Base-by-base conservation (phyloP, 805 yeast species). In the Wickerhamiella nectarea region DNA sequence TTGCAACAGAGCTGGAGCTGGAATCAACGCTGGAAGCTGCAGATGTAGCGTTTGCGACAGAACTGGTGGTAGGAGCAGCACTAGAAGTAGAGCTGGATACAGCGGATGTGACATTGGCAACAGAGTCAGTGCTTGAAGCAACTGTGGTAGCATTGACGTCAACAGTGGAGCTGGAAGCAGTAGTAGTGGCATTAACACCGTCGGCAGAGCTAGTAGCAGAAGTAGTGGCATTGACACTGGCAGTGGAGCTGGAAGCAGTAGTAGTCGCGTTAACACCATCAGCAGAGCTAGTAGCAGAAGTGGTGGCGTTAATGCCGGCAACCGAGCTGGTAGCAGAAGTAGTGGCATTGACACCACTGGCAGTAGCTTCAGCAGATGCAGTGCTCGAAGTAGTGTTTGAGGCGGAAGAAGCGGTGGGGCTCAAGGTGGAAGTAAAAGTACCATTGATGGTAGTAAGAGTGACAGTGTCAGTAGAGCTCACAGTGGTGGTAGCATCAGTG, bases 81-180 rank as follows among this genome's bases (percentile, higher is more conserved):
- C 34, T 18, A 36, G 43, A 26, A 10, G 54, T 46, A 12, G 7
- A 6, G 18, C 18, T 10, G 28, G 19, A 14, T n/a, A 28, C 26
- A 7, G 46, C 48, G 34, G 52, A 41, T 9, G 33, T 26, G 18
- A 39, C 52, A 4, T 34, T 47, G 17, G 48, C 44, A 18, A 35
- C 4, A 8, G 38, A 28, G 15, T 46, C 46, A 38, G 45, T 15
- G 2, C 46, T 37, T 28, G 48, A 26, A 26, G 19, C 43, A 14
- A 10, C 11, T 6, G 24, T 6, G 8, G 24, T 20, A 20, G 26
- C 25, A 11, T n/a, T 14, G 15, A 17, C 18, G 24, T 7, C 14
- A 14, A 19, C 15, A n/a, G 26, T 4, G 10, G 11, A 8, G 20
- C 18, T 10, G 28, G 19, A 14, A 19, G 35, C 26, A 7, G 42